A percentile compares a stretch with the other conserved stretches of the same genome.
Evolutionary conservation across 306 rosid genomes (phyloP).

Genomic region (Dryas drummondii): DNA sequence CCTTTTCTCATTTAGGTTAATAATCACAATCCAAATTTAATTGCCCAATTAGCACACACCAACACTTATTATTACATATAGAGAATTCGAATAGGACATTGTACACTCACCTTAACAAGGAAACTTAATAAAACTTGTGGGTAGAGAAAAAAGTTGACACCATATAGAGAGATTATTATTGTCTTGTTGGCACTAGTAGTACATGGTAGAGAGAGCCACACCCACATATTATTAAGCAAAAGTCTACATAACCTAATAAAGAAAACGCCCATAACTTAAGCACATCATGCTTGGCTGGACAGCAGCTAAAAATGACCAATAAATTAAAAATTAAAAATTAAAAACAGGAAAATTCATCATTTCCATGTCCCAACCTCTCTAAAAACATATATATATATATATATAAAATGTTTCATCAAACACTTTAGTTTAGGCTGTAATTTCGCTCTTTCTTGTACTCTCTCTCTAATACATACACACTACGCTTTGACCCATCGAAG

Average conservation of each 20-base stretch:
- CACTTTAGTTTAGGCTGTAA: slow-evolving; percentile 5
- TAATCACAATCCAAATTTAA: neutral
- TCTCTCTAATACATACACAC: neutral
- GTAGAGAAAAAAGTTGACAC: neutral
- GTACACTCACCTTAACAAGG: neutral
- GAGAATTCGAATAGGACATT: neutral
- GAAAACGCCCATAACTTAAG: neutral
- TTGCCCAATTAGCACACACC: neutral
- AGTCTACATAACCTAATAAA: neutral
- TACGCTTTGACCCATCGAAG: slow-evolving; percentile 2
- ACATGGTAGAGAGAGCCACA: neutral
- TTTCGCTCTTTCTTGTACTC: slow-evolving; percentile 8
- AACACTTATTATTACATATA: neutral
- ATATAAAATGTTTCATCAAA: neutral
- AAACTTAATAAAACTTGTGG: neutral
- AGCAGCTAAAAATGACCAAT: slow-evolving; percentile 13
- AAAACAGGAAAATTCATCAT: neutral
- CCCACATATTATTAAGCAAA: neutral
- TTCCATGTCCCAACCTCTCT: too few relatives aligned
- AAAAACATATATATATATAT: too few relatives aligned
- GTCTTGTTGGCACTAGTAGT: neutral
- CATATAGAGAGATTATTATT: neutral
- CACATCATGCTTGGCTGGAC: slow-evolving; percentile 6
- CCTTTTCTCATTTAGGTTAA: neutral
- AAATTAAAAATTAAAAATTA: neutral